Percentiles rank a stretch among this genome's conserved stretches.
These are phyloP conservation scores for Clitoria ternatea DNA, from an alignment of 306 rosid species.

Conservation along the genomic window DNA sequence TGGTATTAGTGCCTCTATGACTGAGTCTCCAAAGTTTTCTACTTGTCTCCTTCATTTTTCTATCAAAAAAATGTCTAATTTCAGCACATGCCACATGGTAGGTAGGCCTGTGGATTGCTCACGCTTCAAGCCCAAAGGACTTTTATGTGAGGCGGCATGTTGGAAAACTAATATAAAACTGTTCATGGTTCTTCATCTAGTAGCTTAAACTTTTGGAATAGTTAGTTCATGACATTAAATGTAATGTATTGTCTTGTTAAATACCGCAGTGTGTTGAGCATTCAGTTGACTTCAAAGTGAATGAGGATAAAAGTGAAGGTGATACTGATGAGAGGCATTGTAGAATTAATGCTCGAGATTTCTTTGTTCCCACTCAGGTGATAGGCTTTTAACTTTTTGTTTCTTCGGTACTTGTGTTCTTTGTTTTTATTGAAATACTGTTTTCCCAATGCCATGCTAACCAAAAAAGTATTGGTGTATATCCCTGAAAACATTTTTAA, in stretches of 20 bases:
- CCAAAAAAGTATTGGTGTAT: not conserved
- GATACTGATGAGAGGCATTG: constrained; percentile 36
- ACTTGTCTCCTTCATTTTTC: not conserved
- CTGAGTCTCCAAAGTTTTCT: not conserved
- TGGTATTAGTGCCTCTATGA: not conserved
- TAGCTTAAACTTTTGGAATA: not conserved
- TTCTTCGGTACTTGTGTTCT: constrained; percentile 10
- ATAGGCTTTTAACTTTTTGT: constrained; percentile 15
- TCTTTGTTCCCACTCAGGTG: constrained; percentile 87
- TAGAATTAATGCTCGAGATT: constrained; percentile 87
- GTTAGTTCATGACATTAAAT: not conserved
- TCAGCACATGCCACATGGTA: not conserved
- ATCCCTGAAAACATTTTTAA: not conserved
- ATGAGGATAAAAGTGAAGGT: constrained; percentile 44
- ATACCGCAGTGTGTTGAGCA: constrained; percentile 84
- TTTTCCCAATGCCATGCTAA: not conserved
- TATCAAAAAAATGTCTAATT: not conserved
- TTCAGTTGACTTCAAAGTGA: constrained; percentile 66
- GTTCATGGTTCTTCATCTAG: not conserved
- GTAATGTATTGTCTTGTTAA: constrained; percentile 24
- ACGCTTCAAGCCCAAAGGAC: not conserved
- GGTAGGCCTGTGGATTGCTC: not conserved
- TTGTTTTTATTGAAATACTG: not conserved
- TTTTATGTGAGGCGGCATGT: not conserved
- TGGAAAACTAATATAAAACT: not conserved